Evolutionary conservation across 192 early-diverging fungal genomes (phyloP), one percentile per base, ranked within the genome.

Genomic region (Rhizoclosmatium globosum): DNA sequence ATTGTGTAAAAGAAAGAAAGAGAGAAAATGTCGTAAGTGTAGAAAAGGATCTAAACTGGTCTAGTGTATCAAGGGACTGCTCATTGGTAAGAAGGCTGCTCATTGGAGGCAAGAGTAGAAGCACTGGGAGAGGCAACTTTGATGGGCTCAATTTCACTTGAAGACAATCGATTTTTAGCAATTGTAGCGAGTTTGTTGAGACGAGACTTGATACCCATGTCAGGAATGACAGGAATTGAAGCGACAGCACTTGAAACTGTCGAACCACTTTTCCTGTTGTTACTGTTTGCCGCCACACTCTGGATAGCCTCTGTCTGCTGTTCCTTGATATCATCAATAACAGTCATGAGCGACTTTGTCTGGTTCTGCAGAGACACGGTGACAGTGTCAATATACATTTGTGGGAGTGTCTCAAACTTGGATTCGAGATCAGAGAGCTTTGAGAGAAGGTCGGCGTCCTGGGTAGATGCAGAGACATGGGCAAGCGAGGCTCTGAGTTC

Each of bases 321-420:
- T 39, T 74, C 47, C 42, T 48, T 48, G 21, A 74, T 61, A 42
- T 74, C 72, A 64, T 74, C 72, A 44, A 74, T 74, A 7, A 74
- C 72, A 23, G 31, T 44, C 39, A 74, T 39, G 7, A 74, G 11
- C 2, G 58, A 61, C 2, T 17, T 41, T 1, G 72, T 74, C 44
- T 74, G 72, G 21, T 62, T 74, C 59, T 74, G 72, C 39, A 74
- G 44, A 1, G 58, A 62, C 21, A 74, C 17, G 31, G 72, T 48
- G 39, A 74, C 72, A 19, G 57, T 43, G 43, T 74, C 72, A 62
- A 74, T 74, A 56, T 74, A 74, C 58, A 74, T 42, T 47, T 74
- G 72, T 13, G 72, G 72, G 57, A 74, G 42, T 7, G 7, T 43
- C n/a, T 59, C 59, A 45, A 74, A 48, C 47, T 74, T 74, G 43